phyloP scores from a whole-genome alignment of 305 asterid genomes.

The Solanum hybrid region DNA sequence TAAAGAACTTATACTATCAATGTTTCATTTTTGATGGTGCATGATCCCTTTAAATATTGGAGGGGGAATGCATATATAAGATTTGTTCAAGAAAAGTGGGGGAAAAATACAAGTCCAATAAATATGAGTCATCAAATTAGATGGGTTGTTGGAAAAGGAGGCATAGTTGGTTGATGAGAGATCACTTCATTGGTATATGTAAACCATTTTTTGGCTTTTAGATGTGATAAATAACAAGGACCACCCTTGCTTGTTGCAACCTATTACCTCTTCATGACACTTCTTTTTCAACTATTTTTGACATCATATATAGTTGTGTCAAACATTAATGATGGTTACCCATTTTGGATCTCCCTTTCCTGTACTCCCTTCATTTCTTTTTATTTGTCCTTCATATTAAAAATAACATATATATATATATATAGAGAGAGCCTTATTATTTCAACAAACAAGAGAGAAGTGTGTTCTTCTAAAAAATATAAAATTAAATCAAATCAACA shows the following conservation, averaged over 20 bases:
- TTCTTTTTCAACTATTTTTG: background rate
- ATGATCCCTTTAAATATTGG: background rate
- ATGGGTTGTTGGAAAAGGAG: background rate
- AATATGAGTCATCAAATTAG: background rate
- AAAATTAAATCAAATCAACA: too few relatives aligned
- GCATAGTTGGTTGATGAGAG: background rate
- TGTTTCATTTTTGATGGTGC: background rate
- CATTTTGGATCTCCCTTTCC: background rate
- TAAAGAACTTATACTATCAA: background rate
- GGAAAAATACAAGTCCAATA: background rate
- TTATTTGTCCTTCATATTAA: background rate
- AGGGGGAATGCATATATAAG: background rate
- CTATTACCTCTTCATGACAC: background rate
- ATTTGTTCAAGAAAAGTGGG: background rate
- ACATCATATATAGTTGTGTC: background rate
- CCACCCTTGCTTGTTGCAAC: background rate
- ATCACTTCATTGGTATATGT: background rate
- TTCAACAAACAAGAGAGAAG: background rate
- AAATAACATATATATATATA: background rate
- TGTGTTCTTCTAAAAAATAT: background rate
- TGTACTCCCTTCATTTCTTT: background rate
- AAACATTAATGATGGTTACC: background rate
- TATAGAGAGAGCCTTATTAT: background rate
- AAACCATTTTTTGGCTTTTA: background rate
- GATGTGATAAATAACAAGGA: background rate